Evolutionary conservation across 2,329 filamentous ascomycete genomes (phyloP).

Genomic region (Claviceps pazoutovae): DNA sequence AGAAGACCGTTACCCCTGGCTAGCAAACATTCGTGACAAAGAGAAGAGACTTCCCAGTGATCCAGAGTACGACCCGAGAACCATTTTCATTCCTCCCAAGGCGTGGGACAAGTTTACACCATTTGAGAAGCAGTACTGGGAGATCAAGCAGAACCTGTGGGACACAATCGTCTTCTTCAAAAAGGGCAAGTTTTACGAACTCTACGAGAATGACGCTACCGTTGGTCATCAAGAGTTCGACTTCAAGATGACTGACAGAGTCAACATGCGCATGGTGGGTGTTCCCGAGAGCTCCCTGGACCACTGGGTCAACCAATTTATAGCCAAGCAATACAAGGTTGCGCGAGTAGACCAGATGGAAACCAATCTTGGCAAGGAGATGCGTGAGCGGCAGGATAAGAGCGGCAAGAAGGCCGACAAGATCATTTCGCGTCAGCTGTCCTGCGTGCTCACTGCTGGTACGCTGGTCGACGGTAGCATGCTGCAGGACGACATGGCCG

Average conservation of each 20-base stretch:
- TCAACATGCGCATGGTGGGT: constrained; percentile 99
- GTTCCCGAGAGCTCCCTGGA: constrained; percentile 93
- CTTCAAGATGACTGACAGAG: constrained; percentile 89
- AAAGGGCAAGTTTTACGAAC: constrained; percentile 97
- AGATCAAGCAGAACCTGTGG: constrained; percentile 96
- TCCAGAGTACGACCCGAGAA: constrained; percentile 81
- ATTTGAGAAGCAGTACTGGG: constrained; percentile 98
- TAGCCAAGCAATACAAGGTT: constrained; percentile 95
- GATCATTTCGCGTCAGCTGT: constrained; percentile 80
- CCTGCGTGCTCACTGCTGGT: constrained; percentile 80
- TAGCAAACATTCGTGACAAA: constrained; percentile 73
- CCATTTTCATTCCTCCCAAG: constrained; percentile 72
- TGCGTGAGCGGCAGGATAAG: constrained; percentile 75
- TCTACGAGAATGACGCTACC: constrained; percentile 95
- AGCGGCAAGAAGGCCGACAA: constrained; percentile 68
- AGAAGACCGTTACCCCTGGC: constrained; percentile 77
- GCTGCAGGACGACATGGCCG: constrained; percentile 96
- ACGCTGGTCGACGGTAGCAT: constrained; percentile 92
- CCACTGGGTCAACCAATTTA: constrained; percentile 95
- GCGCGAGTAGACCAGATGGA: constrained; percentile 94
- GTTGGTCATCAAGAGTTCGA: constrained; percentile 95
- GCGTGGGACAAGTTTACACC: constrained; percentile 77
- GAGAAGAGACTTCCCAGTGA: constrained; percentile 66
- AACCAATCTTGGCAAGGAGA: constrained; percentile 89
- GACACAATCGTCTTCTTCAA: constrained; percentile 99